Conservation (phyloP, 2,329 filamentous ascomycete genomes). For the Claviceps digitariae region DNA sequence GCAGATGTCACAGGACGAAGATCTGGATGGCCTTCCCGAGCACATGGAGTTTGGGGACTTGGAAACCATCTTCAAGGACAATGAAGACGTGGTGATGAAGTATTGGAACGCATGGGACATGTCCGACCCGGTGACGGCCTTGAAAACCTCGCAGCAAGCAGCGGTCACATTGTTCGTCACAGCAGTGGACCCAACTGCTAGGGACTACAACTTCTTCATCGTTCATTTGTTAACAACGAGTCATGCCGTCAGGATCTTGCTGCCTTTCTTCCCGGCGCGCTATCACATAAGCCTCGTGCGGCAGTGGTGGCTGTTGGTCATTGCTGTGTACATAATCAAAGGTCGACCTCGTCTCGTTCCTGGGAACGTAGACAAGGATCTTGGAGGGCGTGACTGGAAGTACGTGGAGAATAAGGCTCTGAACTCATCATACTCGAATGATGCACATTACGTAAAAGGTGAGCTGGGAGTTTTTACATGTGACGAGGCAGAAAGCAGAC, state of each 20-base stretch:
- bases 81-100: constrained; percentile 59
- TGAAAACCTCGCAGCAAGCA: constrained; percentile 55
- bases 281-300: constrained; percentile 63
- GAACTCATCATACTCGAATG: constrained; percentile 50
- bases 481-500: not conserved
- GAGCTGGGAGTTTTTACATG: too few relatives aligned
- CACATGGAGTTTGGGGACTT: constrained; percentile 49
- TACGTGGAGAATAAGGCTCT: constrained; percentile 62
- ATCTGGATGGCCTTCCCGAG: constrained; percentile 54
- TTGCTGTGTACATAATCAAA: constrained; percentile 66
- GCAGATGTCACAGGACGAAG: constrained; percentile 53
- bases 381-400: constrained; percentile 59
- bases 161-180: constrained; percentile 49
- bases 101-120: constrained; percentile 88
- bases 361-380: constrained; percentile 45
- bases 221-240: constrained; percentile 73
- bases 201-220: constrained; percentile 70
- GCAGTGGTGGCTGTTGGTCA: constrained; percentile 79
- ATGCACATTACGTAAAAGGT: constrained; percentile 81
- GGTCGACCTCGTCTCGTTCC: constrained; percentile 58
- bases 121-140: constrained; percentile 55
- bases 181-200: constrained; percentile 40
- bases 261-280: constrained; percentile 61
- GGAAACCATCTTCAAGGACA: constrained; percentile 50
- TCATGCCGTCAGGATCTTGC: constrained; percentile 74